Evolutionary conservation across 73 alveolate species (phyloP).

Genomic region (Tetrahymena malaccensis): DNA sequence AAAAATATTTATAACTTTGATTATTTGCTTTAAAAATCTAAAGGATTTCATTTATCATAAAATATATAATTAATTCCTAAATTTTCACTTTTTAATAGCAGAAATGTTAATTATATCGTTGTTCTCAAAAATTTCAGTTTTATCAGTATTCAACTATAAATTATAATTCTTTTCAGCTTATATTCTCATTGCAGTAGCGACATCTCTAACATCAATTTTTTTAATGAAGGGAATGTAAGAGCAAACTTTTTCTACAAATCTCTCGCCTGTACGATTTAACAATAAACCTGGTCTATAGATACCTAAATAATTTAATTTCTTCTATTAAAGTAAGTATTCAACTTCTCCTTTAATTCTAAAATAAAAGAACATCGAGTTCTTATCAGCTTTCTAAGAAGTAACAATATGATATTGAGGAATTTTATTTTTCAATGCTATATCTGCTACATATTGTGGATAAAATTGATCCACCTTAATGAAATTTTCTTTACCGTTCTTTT

Average conservation of each 20-base stretch:
- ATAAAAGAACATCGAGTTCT: background rate
- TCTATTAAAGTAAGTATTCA: background rate
- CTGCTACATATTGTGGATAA: background rate
- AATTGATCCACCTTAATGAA: background rate
- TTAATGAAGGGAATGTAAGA: background rate
- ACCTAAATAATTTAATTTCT: background rate
- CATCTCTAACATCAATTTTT: background rate
- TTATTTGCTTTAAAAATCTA: too few species aligned
- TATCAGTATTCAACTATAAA: background rate
- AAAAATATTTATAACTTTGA: too few species aligned
- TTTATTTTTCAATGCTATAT: background rate
- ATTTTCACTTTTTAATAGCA: background rate
- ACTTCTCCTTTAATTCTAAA: background rate
- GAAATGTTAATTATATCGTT: background rate
- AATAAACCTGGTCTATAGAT: background rate
- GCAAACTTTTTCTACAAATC: background rate
- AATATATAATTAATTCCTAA: too few species aligned
- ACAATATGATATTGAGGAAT: background rate
- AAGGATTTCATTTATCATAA: too few species aligned
- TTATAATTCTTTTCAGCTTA: background rate
- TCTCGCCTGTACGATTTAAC: background rate
- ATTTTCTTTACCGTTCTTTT: background rate
- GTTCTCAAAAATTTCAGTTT: background rate
- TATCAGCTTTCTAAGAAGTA: background rate
- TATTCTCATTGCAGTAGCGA: background rate